These are phyloP conservation scores for Silene uniflora DNA, from an alignment of 148 eudicot species.

Conservation along the genomic window DNA sequence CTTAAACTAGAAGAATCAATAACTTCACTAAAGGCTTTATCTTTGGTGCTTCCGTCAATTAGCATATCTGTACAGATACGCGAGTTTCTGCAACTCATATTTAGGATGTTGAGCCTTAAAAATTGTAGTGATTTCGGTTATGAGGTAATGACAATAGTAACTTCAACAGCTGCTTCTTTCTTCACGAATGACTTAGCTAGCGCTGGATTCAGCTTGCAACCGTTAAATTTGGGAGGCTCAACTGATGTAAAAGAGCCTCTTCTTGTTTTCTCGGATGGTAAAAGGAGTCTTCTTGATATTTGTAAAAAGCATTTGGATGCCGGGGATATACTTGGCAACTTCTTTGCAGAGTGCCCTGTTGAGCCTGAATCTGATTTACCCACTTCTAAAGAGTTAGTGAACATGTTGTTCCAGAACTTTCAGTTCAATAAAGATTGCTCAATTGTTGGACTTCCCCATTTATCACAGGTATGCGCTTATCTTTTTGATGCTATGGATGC, in stretches of 20 bases:
- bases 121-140: conserved; percentile 38
- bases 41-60: conserved; percentile 36
- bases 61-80: conserved; percentile 63
- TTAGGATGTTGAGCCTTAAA: conserved; percentile 49
- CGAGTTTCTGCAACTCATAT: conserved; percentile 55
- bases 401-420: conserved; percentile 45
- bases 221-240: conserved; percentile 31
- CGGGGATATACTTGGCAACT: conserved; percentile 35
- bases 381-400: conserved; percentile 65
- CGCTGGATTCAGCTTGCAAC: conserved; percentile 36
- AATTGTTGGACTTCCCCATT: conserved; percentile 36
- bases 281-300: conserved; percentile 48
- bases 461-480: conserved; percentile 58
- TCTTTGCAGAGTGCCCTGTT: conserved; percentile 47
- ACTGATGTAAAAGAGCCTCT: conserved; percentile 32
- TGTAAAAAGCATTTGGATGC: conserved; percentile 40
- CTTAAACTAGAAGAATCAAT: conserved; percentile 52
- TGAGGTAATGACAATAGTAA: conserved; percentile 44
- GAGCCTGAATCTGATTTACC: conserved; percentile 56
- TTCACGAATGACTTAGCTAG: conserved; percentile 42
- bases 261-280: conserved; percentile 48
- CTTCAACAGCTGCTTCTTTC: conserved; percentile 58
- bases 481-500: neutral
- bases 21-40: conserved; percentile 53
- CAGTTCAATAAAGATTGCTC: conserved; percentile 33